Evolutionary conservation across 2,329 filamentous ascomycete genomes (phyloP).

Genomic region (Thielaviopsis musarum): DNA sequence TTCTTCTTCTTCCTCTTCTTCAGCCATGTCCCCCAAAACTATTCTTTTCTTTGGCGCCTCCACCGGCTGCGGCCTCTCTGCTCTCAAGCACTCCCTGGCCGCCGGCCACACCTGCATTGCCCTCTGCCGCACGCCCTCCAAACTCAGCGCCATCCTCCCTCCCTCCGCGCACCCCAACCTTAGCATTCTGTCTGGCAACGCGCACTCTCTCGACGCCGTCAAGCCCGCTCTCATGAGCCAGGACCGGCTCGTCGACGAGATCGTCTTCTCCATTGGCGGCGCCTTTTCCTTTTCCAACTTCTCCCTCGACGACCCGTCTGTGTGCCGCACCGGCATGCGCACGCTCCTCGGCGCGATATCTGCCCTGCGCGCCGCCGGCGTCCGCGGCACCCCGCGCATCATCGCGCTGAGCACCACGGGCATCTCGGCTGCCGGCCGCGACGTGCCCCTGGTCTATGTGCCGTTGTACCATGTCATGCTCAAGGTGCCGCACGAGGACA

Average conservation of each 20-base stretch:
- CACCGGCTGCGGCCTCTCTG: slow-evolving; percentile 30
- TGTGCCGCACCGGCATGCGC: slow-evolving; percentile 29
- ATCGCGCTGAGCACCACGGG: slow-evolving; percentile 25
- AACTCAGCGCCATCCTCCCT: slow-evolving; percentile 25
- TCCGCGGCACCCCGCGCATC: slow-evolving; percentile 19
- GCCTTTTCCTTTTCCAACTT: slow-evolving; percentile 19
- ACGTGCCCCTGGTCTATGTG: slow-evolving; percentile 25
- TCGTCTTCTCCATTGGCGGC: slow-evolving; percentile 32
- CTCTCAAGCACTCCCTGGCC: slow-evolving; percentile 28
- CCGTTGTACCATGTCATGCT: slow-evolving; percentile 29
- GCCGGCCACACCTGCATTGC: slow-evolving; percentile 30
- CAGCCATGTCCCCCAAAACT: slow-evolving; percentile 17
- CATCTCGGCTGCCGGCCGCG: slow-evolving; percentile 21
- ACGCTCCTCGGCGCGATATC: slow-evolving; percentile 25
- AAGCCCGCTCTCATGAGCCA: slow-evolving; percentile 19
- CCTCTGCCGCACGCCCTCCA: slow-evolving; percentile 32
- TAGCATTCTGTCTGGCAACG: slow-evolving; percentile 29
- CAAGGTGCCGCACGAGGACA: slow-evolving; percentile 28
- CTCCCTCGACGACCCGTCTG: slow-evolving; percentile 26
- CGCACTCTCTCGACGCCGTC: slow-evolving; percentile 25
- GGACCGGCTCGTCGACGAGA: slow-evolving; percentile 23
- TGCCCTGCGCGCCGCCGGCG: slow-evolving; percentile 17
- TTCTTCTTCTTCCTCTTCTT: too few species aligned
- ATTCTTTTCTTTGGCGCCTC: slow-evolving; percentile 38
- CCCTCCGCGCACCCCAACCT: slow-evolving; percentile 21